A percentile compares a stretch with the other conserved stretches of the same genome.
phyloP scores from a whole-genome alignment of 441 rosid species.

The Theobroma grandiflorum region DNA sequence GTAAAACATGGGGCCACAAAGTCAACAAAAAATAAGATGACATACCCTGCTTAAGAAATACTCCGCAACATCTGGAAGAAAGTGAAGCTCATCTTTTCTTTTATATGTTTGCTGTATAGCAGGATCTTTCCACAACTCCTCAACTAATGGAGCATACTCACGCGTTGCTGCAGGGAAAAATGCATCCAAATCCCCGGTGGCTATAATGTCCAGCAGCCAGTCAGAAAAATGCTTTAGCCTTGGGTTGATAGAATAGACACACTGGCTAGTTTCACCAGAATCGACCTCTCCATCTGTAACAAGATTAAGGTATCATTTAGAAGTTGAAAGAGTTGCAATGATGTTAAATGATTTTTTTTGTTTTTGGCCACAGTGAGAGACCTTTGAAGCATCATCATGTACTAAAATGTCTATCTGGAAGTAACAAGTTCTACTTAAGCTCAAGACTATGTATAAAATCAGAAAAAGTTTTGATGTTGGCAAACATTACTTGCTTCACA shows the following conservation, averaged over 20 bases:
- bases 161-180: slow-evolving; percentile 99
- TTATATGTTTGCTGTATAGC: slow-evolving; percentile 91
- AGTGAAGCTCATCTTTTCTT: slow-evolving; percentile 93
- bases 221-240: slow-evolving; percentile 98
- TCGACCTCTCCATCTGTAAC: slow-evolving; percentile 62
- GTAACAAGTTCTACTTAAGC: not conserved
- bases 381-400: slow-evolving; percentile 1
- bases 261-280: slow-evolving; percentile 50
- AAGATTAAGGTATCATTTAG: slow-evolving; percentile 25
- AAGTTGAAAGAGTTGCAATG: not conserved
- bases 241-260: slow-evolving; percentile 83
- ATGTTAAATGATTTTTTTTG: not conserved
- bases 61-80: slow-evolving; percentile 95
- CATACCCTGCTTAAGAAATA: slow-evolving; percentile 95
- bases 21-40: slow-evolving; percentile 1
- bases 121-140: slow-evolving; percentile 98
- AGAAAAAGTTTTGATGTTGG: not conserved
- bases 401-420: slow-evolving; percentile 1
- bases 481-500: slow-evolving; percentile 57
- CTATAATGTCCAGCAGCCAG: slow-evolving; percentile 98
- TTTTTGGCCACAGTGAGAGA: not conserved
- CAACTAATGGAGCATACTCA: slow-evolving; percentile 97
- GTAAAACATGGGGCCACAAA: not conserved
- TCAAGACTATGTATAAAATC: not conserved
- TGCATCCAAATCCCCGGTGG: slow-evolving; percentile 97